Evolutionary conservation across 2,329 filamentous ascomycete genomes (phyloP).

Genomic region (Cercospora zeae-maydis): DNA sequence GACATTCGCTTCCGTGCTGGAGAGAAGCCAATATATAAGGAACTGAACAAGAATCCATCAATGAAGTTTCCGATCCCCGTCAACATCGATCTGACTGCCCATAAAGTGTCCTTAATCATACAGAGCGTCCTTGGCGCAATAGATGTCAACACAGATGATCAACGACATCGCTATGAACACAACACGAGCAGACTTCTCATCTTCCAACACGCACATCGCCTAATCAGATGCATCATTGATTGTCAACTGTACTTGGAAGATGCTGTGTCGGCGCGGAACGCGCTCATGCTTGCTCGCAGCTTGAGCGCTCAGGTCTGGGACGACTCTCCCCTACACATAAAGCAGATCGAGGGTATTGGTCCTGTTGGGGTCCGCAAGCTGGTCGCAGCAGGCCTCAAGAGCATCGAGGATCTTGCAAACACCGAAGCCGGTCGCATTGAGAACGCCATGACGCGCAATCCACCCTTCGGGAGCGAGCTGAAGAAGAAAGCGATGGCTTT

Average conservation of each 20-base stretch:
- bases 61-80: slow-evolving; percentile 70
- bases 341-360: slow-evolving; percentile 77
- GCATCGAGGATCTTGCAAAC: slow-evolving; percentile 64
- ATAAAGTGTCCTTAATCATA: slow-evolving; percentile 76
- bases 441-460: slow-evolving; percentile 69
- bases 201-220: slow-evolving; percentile 64
- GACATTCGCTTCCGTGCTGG: slow-evolving; percentile 67
- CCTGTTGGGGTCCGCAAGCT: slow-evolving; percentile 72
- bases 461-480: slow-evolving; percentile 73
- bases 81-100: slow-evolving; percentile 60
- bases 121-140: slow-evolving; percentile 68
- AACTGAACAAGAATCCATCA: slow-evolving; percentile 64
- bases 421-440: slow-evolving; percentile 73
- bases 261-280: slow-evolving; percentile 62
- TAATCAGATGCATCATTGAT: slow-evolving; percentile 73
- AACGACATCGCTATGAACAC: slow-evolving; percentile 55
- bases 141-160: slow-evolving; percentile 59
- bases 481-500: slow-evolving; percentile 65
- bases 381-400: slow-evolving; percentile 64
- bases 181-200: slow-evolving; percentile 59
- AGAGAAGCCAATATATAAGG: slow-evolving; percentile 67
- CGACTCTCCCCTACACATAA: slow-evolving; percentile 72
- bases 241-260: slow-evolving; percentile 64
- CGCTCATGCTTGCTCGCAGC: slow-evolving; percentile 73
- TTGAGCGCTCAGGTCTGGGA: slow-evolving; percentile 78